Evolutionary conservation across 768 basidiomycete species (phyloP).

Genomic region (Neoboletus brunneissimus): DNA sequence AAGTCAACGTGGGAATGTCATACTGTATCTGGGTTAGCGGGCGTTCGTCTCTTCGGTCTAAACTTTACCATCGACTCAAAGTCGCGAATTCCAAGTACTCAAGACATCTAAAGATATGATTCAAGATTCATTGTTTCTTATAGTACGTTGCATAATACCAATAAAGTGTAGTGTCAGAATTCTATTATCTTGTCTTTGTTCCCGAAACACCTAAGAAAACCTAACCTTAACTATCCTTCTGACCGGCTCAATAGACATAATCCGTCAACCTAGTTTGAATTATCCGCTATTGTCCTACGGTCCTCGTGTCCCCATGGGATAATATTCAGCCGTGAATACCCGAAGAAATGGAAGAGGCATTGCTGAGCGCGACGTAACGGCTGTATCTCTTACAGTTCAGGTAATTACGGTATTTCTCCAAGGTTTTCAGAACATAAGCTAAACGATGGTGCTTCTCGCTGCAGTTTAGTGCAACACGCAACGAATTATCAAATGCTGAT

Average conservation of each 20-base stretch:
- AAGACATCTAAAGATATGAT: neutral
- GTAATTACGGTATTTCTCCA: neutral
- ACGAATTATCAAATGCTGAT: neutral
- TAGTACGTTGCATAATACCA: no score
- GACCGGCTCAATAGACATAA: no score
- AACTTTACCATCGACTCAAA: no score
- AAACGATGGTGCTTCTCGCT: neutral
- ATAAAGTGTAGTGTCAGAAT: no score
- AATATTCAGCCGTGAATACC: neutral
- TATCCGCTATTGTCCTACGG: neutral
- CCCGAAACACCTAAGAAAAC: no score
- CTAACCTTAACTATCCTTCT: no score
- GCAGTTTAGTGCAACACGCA: neutral
- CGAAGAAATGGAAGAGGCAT: neutral
- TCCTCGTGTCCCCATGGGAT: neutral
- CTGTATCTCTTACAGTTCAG: neutral
- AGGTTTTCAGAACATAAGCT: neutral
- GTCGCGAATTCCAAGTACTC: neutral
- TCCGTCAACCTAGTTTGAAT: no score
- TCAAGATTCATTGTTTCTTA: no score
- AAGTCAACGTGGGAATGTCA: neutral
- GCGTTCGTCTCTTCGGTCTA: no score
- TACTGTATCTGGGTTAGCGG: neutral
- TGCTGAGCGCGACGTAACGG: neutral
- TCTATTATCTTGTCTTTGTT: no score